phyloP scores from a whole-genome alignment of 352 stramenopile genomes.

The Achlya hypogyna region DNA sequence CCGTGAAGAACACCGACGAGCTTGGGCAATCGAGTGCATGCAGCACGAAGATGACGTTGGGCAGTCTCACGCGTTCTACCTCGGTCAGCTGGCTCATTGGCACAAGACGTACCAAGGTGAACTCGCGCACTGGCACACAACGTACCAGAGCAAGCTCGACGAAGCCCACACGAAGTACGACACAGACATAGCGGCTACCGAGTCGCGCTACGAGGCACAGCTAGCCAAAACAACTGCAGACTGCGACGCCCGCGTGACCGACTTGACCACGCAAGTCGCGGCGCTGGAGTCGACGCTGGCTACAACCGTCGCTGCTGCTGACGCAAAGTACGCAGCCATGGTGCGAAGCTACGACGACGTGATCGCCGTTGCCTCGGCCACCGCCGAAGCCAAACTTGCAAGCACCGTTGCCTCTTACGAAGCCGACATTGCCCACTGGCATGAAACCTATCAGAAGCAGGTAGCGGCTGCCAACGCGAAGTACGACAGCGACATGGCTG shows the following conservation, averaged over 20 bases:
- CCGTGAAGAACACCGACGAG: neutral
- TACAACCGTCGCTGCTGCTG: neutral
- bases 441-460: neutral
- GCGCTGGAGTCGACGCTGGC: neutral
- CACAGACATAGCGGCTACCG: neutral
- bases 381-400: neutral
- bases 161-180: neutral
- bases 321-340: neutral
- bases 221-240: neutral
- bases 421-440: neutral
- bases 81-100: neutral
- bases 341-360: neutral
- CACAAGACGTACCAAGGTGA: slow-evolving; percentile 1
- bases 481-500: neutral
- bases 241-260: neutral
- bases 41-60: neutral
- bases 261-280: neutral
- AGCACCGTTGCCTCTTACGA: neutral
- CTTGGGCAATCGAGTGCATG: neutral
- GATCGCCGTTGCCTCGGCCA: neutral
- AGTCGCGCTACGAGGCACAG: neutral
- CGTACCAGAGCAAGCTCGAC: neutral
- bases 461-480: neutral
- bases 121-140: neutral
- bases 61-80: neutral